phyloP scores from a whole-genome alignment of 306 rosid genomes.

The Cajanus cajan region DNA sequence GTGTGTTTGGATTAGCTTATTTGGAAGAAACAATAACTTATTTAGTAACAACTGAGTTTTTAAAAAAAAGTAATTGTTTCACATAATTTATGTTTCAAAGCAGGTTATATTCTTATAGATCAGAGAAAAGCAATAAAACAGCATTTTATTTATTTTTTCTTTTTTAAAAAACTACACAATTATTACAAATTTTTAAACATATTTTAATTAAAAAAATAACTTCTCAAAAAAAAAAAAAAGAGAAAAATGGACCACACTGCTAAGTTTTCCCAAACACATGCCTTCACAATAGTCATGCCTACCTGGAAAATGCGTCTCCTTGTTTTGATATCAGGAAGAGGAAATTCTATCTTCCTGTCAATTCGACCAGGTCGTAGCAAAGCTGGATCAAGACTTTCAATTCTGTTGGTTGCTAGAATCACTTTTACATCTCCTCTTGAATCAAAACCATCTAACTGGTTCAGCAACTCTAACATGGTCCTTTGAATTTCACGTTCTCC shows the following conservation, averaged over 20 bases:
- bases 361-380: constrained; percentile 96
- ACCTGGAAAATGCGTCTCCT: constrained; percentile 98
- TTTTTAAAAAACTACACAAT: not conserved
- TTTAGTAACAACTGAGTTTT: not conserved
- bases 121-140: not conserved
- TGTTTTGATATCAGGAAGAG: constrained; percentile 97
- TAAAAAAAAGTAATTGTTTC: not conserved
- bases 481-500: constrained; percentile 98
- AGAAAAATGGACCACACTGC: not conserved
- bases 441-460: constrained; percentile 96
- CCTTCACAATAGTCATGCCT: constrained; percentile 21
- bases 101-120: not conserved
- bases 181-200: not conserved
- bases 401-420: constrained; percentile 92
- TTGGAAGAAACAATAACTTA: not conserved
- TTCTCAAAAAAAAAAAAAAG: not conserved
- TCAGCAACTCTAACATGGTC: constrained; percentile 89
- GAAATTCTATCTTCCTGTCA: constrained; percentile 93
- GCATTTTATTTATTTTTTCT: not conserved
- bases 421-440: constrained; percentile 98
- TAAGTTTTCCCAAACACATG: not conserved
- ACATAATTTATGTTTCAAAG: not conserved
- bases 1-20: not conserved
- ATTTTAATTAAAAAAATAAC: not conserved
- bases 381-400: constrained; percentile 97